Evolutionary conservation across 176 grass and related monocot genomes (phyloP).

Genomic region (Thalia dealbata): DNA sequence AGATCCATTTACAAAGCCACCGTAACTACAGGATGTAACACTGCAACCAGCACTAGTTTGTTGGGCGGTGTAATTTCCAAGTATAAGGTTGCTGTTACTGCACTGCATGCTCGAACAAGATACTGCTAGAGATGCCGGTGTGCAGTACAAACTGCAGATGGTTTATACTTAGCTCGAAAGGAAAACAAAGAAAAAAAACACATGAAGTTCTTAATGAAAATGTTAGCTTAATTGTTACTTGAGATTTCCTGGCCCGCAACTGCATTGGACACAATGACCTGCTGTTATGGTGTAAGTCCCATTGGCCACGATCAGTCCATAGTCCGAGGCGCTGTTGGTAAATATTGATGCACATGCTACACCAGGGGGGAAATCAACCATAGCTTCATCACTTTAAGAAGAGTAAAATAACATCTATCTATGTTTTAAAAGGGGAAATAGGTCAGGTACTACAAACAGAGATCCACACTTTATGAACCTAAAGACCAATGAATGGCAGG

Average conservation of each 20-base stretch:
- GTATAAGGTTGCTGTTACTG: constrained; percentile 58
- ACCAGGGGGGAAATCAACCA: constrained; percentile 6
- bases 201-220: not conserved
- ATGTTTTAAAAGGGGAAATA: not conserved
- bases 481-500: not conserved
- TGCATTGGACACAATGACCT: constrained; percentile 74
- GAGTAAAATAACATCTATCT: not conserved
- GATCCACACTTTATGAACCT: not conserved
- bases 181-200: constrained; percentile 3
- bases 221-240: constrained; percentile 34
- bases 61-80: constrained; percentile 52
- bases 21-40: constrained; percentile 67
- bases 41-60: constrained; percentile 72
- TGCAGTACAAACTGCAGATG: constrained; percentile 67
- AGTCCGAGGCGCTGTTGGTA: constrained; percentile 50
- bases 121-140: constrained; percentile 47
- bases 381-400: constrained; percentile 2
- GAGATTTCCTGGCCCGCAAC: constrained; percentile 74
- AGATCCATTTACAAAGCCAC: constrained; percentile 76
- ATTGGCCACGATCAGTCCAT: constrained; percentile 83
- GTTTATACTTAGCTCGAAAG: not conserved
- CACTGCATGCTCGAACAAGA: constrained; percentile 92
- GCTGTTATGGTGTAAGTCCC: constrained; percentile 68
- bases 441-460: not conserved
- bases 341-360: constrained; percentile 80